These are phyloP conservation scores for Daedaleopsis nitida DNA, from an alignment of 768 basidiomycete genomes.

Conservation along the genomic window DNA sequence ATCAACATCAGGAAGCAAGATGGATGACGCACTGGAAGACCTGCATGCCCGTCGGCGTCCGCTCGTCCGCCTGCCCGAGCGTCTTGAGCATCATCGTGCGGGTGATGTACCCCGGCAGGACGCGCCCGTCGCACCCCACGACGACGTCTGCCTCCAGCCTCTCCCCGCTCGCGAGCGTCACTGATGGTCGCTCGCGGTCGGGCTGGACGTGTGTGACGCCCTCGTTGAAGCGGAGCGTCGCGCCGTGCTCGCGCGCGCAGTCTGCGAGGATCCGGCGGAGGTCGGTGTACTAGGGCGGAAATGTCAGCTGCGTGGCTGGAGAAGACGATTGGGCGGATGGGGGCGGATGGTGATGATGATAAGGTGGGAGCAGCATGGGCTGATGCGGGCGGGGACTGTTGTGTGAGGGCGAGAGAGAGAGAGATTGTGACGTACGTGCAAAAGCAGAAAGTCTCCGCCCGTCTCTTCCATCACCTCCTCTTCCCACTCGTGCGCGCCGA, in stretches of 20 bases:
- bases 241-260: constrained; percentile 23
- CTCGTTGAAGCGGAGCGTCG: constrained; percentile 19
- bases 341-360: background rate
- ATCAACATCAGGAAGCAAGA: no score
- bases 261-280: constrained; percentile 32
- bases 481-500: constrained; percentile 50
- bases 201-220: constrained; percentile 19
- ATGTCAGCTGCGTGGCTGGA: no score
- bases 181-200: constrained; percentile 21
- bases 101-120: constrained; percentile 2
- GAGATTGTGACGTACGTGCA: constrained; percentile 41
- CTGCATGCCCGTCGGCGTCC: constrained; percentile 15
- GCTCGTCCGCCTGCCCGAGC: constrained; percentile 5
- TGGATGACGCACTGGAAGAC: constrained; percentile 20
- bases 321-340: no score
- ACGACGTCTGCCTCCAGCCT: constrained; percentile 24
- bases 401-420: constrained; percentile 20
- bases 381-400: constrained; percentile 30
- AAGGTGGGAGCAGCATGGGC: constrained; percentile 24
- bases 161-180: constrained; percentile 19
- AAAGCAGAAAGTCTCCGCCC: constrained; percentile 49
- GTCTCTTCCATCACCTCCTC: constrained; percentile 49
- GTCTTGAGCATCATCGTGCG: constrained; percentile 17
- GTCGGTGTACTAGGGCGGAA: constrained; percentile 27
- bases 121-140: constrained; percentile 28